Evolutionary conservation across 306 rosid genomes (phyloP).

Genomic region (Gastrolobium villosum): DNA sequence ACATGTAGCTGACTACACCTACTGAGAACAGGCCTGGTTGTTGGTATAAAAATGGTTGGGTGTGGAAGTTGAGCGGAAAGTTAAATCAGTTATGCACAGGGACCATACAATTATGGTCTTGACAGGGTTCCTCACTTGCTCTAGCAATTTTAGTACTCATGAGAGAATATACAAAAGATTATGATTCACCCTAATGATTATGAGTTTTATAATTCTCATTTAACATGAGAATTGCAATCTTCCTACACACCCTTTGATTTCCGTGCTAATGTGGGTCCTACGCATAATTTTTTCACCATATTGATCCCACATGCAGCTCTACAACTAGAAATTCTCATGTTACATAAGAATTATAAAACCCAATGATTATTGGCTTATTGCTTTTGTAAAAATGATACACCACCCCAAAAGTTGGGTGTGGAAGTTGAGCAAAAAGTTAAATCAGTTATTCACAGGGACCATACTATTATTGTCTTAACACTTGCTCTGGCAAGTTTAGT

Average conservation of each 20-base stretch:
- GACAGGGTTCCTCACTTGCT: background rate
- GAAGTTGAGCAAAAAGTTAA: background rate
- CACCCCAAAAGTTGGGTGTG: background rate
- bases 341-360: no score
- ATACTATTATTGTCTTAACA: background rate
- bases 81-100: constrained; percentile 3
- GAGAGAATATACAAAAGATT: constrained; percentile 6
- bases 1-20: background rate
- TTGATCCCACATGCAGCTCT: no score
- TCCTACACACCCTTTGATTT: no score
- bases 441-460: constrained; percentile 10
- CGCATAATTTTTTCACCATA: no score
- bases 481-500: background rate
- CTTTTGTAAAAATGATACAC: no score
- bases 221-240: no score
- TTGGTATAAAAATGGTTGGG: background rate
- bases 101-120: background rate
- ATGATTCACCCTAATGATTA: constrained; percentile 8
- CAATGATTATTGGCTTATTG: no score
- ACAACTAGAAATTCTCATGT: no score
- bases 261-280: no score
- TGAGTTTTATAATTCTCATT: no score
- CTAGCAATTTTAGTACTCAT: background rate
- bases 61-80: background rate
- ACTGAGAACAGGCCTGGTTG: background rate